Evolutionary conservation across 306 rosid species (phyloP).

Genomic region (Trifolium dubium): DNA sequence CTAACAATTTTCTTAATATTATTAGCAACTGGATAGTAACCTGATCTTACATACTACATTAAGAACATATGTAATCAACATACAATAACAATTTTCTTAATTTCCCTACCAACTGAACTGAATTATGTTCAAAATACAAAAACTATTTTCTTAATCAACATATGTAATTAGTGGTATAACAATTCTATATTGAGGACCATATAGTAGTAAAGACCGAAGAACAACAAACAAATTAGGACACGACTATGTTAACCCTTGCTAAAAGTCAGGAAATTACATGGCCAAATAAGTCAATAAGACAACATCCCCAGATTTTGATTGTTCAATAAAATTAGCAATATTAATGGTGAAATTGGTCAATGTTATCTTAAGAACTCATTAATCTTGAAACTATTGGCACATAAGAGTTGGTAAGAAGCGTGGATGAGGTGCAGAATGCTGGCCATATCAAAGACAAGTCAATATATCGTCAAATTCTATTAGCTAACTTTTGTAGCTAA

Average conservation of each 20-base stretch:
- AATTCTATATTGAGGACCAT: too few relatives aligned
- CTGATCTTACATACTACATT: too few relatives aligned
- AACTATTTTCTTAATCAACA: too few relatives aligned
- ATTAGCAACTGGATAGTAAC: too few relatives aligned
- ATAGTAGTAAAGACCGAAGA: neutral
- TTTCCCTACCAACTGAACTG: too few relatives aligned
- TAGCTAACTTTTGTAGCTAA: neutral
- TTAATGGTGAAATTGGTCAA: neutral
- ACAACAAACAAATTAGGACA: neutral
- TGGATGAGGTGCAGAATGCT: slow-evolving; percentile 9
- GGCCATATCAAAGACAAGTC: slow-evolving; percentile 38
- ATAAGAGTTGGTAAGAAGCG: slow-evolving; percentile 4
- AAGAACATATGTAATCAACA: too few relatives aligned
- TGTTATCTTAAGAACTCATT: neutral
- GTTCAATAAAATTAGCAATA: neutral
- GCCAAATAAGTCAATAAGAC: neutral
- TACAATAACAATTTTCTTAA: too few relatives aligned
- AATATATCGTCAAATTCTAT: slow-evolving; percentile 34
- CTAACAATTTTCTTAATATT: too few relatives aligned
- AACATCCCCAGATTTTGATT: neutral
- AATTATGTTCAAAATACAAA: too few relatives aligned
- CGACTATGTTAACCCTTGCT: neutral
- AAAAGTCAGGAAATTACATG: neutral
- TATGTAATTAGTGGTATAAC: too few relatives aligned
- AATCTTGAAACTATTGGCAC: neutral